Conservation (phyloP, 148 eudicot species). For the Salicornia ramosissima region DNA sequence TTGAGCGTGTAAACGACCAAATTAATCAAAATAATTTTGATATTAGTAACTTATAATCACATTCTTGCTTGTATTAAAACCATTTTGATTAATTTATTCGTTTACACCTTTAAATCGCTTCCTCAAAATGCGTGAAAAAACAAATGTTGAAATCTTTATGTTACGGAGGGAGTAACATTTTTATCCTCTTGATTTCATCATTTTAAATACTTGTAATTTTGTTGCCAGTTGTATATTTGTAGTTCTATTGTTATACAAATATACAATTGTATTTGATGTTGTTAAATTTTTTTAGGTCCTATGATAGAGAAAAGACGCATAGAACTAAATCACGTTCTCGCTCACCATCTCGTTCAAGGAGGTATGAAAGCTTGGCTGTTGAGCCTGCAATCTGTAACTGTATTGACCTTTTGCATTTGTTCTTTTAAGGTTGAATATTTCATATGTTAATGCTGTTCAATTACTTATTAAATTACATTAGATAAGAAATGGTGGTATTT, state of each 20-base stretch:
- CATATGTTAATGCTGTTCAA: background rate
- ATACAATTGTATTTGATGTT: background rate
- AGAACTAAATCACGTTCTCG: constrained; percentile 51
- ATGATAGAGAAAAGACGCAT: constrained; percentile 54
- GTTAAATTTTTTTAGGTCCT: constrained; percentile 33
- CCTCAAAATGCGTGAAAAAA: too few species aligned
- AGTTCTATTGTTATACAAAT: background rate
- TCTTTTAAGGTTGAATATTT: background rate
- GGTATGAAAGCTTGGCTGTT: constrained; percentile 24
- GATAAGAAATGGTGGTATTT: background rate
- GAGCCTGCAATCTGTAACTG: background rate
- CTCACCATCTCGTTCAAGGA: constrained; percentile 48
- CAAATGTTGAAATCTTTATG: too few species aligned
- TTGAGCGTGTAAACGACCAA: too few species aligned
- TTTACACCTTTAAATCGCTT: too few species aligned
- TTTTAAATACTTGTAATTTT: background rate
- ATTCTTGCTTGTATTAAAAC: too few species aligned
- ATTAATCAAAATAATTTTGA: too few species aligned
- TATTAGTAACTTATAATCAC: too few species aligned
- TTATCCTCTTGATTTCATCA: background rate
- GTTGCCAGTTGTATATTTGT: background rate
- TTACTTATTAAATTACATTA: background rate
- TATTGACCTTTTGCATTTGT: background rate
- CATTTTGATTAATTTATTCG: too few species aligned
- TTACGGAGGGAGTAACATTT: background rate